A percentile compares a stretch with the other conserved stretches of the same genome.
phyloP scores from a whole-genome alignment of 108 stramenopile genomes.

The Fistulifera pelliculosa region DNA sequence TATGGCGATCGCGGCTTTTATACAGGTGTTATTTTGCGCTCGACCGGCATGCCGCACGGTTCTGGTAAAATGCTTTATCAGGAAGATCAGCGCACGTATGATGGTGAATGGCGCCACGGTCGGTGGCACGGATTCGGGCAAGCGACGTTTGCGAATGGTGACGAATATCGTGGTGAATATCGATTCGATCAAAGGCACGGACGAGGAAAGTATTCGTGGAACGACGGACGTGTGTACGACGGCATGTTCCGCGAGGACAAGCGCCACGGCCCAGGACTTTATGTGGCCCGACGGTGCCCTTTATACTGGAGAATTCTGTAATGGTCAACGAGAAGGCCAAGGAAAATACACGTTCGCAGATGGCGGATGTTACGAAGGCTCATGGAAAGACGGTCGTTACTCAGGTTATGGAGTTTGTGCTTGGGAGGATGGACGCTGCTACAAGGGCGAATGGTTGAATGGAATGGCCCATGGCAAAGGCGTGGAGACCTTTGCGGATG shows the following conservation, averaged over 20 bases:
- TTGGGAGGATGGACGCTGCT: conserved; percentile 25
- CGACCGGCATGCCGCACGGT: conserved; percentile 61
- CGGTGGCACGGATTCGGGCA: conserved; percentile 51
- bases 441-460: conserved; percentile 41
- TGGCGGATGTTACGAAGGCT: conserved; percentile 48
- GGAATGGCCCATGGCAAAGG: conserved; percentile 53
- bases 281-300: conserved; percentile 55
- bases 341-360: conserved; percentile 43
- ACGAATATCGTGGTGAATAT: conserved; percentile 45
- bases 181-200: conserved; percentile 56
- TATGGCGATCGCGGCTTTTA: conserved; percentile 72
- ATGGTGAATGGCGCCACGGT: conserved; percentile 49
- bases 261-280: conserved; percentile 67
- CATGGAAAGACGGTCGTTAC: conserved; percentile 47
- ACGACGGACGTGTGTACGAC: conserved; percentile 61
- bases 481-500: conserved; percentile 43
- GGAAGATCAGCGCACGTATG: conserved; percentile 40
- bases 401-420: conserved; percentile 41
- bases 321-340: conserved; percentile 48
- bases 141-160: conserved; percentile 33
- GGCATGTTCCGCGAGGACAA: conserved; percentile 64
- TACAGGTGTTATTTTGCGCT: conserved; percentile 56
- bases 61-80: conserved; percentile 50
- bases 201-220: conserved; percentile 41
- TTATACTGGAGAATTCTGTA: conserved; percentile 45